These are phyloP conservation scores for Tremella mesenterica DNA, from an alignment of 768 basidiomycete genomes.

Conservation along the genomic window DNA sequence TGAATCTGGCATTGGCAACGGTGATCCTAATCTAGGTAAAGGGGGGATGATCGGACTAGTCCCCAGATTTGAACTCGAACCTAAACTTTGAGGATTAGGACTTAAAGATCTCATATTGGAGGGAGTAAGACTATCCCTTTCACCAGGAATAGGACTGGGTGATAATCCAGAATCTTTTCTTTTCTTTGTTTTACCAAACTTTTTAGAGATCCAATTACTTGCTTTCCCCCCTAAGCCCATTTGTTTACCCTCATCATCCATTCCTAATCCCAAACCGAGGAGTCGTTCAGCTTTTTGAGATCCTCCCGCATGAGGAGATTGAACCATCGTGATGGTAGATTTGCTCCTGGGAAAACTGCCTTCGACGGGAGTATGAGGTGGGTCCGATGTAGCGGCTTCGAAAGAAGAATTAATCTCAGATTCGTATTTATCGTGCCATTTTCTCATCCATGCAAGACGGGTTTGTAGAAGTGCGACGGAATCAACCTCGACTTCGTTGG, in stretches of 20 bases:
- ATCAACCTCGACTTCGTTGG: conserved; percentile 40
- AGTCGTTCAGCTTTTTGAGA: conserved; percentile 36
- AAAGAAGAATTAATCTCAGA: conserved; percentile 44
- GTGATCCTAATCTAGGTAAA: background rate
- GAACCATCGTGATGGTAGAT: conserved; percentile 45
- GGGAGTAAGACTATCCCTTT: too few species aligned
- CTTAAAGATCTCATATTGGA: too few species aligned
- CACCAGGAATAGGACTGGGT: conserved; percentile 5
- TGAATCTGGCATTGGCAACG: background rate
- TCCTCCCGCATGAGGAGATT: conserved; percentile 17
- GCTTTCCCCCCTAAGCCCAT: conserved; percentile 21
- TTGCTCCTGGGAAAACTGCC: conserved; percentile 20
- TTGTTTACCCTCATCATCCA: conserved; percentile 12
- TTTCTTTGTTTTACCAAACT: conserved; percentile 34
- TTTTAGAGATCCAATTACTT: conserved; percentile 38
- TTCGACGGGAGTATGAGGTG: conserved; percentile 12
- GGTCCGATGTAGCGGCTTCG: background rate
- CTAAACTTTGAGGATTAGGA: background rate
- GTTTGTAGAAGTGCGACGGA: conserved; percentile 44
- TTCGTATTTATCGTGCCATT: conserved; percentile 39
- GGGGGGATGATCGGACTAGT: conserved; percentile 2
- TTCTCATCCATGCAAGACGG: conserved; percentile 46
- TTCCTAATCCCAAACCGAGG: conserved; percentile 31
- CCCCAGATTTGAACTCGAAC: background rate
- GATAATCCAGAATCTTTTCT: conserved; percentile 14